Evolutionary conservation across 257 asterid species (phyloP), one percentile per base, ranked within the genome.

Genomic region (Prunella vulgaris): DNA sequence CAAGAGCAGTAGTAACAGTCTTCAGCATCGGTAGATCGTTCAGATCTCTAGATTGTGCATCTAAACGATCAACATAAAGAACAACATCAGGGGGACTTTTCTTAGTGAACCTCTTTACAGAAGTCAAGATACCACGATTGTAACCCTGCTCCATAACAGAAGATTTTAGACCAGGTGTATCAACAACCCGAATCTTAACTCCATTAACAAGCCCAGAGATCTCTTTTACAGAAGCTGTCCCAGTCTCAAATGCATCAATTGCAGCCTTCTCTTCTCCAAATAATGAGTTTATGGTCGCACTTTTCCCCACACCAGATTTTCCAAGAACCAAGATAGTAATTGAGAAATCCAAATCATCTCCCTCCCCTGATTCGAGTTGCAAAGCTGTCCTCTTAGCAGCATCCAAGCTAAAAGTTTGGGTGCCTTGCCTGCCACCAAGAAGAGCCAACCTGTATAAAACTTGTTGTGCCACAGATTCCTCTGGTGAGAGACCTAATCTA

Each of bases 231-330:
- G 79, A 61, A 61, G 75, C 59, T 15, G 99, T 93, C 30, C 90
- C 90, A 27, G 85, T 81, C 72, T 80, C 88, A 69, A 93, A 93
- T 14, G 97, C 90, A 69, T 80, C 87, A 25, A 93, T 87, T 1
- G 76, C 69, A 32, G 95, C 77, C 81, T 80, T 93, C 77, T 90
- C 91, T 58, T 88, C 96, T 30, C 97, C 97, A 38, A 94, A 75
- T 68, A 93, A 73, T 5, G 98, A 88, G 74, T 93, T 93, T 75
- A 93, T 79, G 37, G 95, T 93, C 46, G 98, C 90, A 49, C 98
- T 93, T 68, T 93, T 93, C 60, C 97, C 98, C 79, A 88, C 95
- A 30, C 98, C 98, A 53, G 89, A 84, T 75, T 93, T 93, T 74
- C 98, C 98, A 78, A 93, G 82, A 80, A 82, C 96, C 77, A 88